Base-by-base conservation (phyloP, 2,329 filamentous ascomycete species). In the Pseudogymnoascus pannorum region DNA sequence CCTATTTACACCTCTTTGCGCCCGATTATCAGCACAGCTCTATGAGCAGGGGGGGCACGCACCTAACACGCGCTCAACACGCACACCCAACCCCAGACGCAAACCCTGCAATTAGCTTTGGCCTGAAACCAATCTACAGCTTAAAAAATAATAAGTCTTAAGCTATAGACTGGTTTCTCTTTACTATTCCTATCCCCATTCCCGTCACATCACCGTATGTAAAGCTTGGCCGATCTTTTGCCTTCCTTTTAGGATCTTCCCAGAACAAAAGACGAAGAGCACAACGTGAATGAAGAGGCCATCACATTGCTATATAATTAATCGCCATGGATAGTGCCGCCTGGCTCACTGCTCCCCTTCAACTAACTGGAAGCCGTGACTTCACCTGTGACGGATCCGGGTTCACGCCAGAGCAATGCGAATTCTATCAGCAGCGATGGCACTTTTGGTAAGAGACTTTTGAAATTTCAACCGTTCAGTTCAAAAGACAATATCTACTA, bases 341-440 rank as follows among this genome's bases (percentile, higher is more conserved):
- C 24, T 78, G 76, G 75, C 72, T 79, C n/a, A 69, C 72, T 26
- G 65, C 72, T 61, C 77, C 77, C 1, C 68, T 78, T 35, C 69
- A 71, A 68, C 69, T 79, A 57, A 73, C 78, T 64, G 73, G 72
- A 1, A 74, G 68, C 36, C 71, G 76, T 24, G 42, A 35, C n/a
- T 64, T 64, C 35, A 36, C 29, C 22, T 64, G 63, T 40, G 63
- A 61, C 18, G 36, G 29, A 31, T 8, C 29, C 29, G 68, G 67
- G 5, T 66, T 77, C 62, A 78, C 72, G 0, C 68, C 73, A 0
- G 75, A 75, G 60, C 73, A 80, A 65, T 82, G 79, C 65, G 73
- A 71, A 11, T 81, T 74, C 64, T 76, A 79, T 58, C 69, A 62
- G 20, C 69, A 74, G n/a, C 73, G 75, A 64, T 82, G 79, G 79